Base-by-base conservation (phyloP, 1,284 basidiomycete species). In the Leccinum proximum region DNA sequence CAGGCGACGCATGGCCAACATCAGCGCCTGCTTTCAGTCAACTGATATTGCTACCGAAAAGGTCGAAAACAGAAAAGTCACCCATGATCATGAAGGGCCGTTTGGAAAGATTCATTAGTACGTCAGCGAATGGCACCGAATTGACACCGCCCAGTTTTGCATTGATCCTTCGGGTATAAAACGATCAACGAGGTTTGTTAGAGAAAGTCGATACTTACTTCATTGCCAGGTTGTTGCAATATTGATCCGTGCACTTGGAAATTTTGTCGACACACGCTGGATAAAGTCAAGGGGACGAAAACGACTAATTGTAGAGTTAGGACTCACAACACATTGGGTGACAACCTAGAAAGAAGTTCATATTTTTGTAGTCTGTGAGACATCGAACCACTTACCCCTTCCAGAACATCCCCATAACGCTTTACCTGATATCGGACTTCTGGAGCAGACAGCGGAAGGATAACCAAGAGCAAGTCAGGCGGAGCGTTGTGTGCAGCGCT, bases 311-410 rank as follows among this genome's bases (percentile, higher is more conserved):
- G 37, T 30, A n/a, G 6, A 33, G 7, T 48, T 35, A 22, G 45
- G 1, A 62, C 73, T 65, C 62, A 77, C 76, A 6, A 81, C 67
- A 64, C 79, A 81, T 61, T 80, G 80, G 1, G 79, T 80, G 14
- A 76, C 69, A 11, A 81, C 64, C 74, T 75, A 65, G 30, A 61
- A 62, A n/a, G 38, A 40, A 33, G 57, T 26, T 59, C 1, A 61
- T 30, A 56, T 53, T 30, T n/a, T 5, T 48, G 4, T 58, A 18
- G 13, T 59, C 11, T 35, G 8, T 40, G n/a, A 60, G 5, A 5
- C 14, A 45, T 26, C n/a, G 38, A 6, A 22, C 37, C 8, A 60
- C 75, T 63, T 61, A 75, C 74, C 33, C 76, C 74, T 50, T 65
- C 53, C 4, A 60, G 59, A 11, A 75, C 70, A 63, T 75, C 76